phyloP scores from a whole-genome alignment of 768 basidiomycete species.

The Agrocybe chaxingu region DNA sequence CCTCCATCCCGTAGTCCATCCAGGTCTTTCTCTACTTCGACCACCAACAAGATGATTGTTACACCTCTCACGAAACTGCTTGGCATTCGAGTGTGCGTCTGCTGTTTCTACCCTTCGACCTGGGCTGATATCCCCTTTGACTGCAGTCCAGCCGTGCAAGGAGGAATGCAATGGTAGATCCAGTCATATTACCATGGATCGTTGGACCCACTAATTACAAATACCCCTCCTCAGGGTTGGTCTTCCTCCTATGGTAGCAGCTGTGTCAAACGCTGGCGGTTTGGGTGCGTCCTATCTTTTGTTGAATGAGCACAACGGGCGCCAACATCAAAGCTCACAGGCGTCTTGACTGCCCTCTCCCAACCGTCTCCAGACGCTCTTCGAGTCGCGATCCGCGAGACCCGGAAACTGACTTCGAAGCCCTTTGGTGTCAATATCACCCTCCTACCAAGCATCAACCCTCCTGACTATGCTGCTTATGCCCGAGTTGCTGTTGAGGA shows the following conservation, averaged over 20 bases:
- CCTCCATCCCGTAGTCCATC: not conserved
- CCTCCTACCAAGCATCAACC: constrained; percentile 83
- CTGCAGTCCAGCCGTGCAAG: constrained; percentile 74
- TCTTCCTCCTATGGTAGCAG: constrained; percentile 67
- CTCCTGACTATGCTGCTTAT: constrained; percentile 87
- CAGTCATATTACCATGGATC: not conserved
- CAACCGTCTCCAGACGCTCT: constrained; percentile 84
- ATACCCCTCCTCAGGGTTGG: constrained; percentile 62
- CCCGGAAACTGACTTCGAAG: constrained; percentile 62
- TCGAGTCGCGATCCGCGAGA: constrained; percentile 76
- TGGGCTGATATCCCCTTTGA: constrained; percentile 4
- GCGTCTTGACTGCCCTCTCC: constrained; percentile 84
- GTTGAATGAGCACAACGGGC: not conserved
- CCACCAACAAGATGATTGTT: constrained; percentile 32
- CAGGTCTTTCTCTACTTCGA: not conserved
- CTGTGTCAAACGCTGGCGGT: constrained; percentile 81
- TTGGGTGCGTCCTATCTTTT: constrained; percentile 48
- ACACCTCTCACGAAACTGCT: constrained; percentile 66
- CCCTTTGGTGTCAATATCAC: constrained; percentile 88
- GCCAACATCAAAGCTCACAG: constrained; percentile 26
- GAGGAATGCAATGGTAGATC: constrained; percentile 85
- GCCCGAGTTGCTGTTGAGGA: constrained; percentile 82
- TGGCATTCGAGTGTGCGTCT: constrained; percentile 60
- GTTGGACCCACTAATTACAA: not conserved
- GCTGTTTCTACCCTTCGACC: not conserved